Conservation (phyloP, 768 basidiomycete species). For the Porphyrellus cyaneotinctus region DNA sequence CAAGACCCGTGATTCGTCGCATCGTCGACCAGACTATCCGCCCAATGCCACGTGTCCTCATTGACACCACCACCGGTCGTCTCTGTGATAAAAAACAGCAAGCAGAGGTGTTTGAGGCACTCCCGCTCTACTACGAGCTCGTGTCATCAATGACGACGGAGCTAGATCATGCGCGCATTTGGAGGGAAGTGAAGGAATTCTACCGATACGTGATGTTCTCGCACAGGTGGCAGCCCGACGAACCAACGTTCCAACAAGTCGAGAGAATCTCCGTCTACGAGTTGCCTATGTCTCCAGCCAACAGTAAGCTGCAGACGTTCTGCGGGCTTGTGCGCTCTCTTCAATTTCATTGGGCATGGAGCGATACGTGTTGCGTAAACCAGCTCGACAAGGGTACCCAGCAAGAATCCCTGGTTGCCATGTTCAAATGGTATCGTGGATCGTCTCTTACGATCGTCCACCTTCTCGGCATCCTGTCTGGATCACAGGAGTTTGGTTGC, state of each 20-base stretch:
- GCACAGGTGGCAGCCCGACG: conserved; percentile 1
- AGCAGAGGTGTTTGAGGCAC: too few species aligned
- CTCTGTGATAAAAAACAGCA: neutral
- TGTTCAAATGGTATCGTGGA: neutral
- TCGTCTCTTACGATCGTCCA: neutral
- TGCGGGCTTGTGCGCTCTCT: neutral
- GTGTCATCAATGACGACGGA: too few species aligned
- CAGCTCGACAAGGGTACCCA: too few species aligned
- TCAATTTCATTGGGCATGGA: neutral
- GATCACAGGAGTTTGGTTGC: neutral
- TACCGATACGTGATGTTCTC: too few species aligned
- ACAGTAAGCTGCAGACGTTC: neutral
- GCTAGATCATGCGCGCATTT: neutral
- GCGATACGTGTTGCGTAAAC: neutral
- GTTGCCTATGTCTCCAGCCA: neutral
- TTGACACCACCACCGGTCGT: neutral
- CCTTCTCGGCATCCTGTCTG: neutral
- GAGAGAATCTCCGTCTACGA: neutral
- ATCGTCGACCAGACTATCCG: neutral
- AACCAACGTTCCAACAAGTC: neutral
- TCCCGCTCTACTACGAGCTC: too few species aligned
- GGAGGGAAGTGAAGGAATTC: too few species aligned
- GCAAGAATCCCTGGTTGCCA: neutral
- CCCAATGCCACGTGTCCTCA: neutral
- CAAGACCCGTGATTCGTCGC: neutral